These are phyloP conservation scores for Rhynchosporium graminicola DNA, from an alignment of 2,329 filamentous ascomycete species.

Conservation along the genomic window DNA sequence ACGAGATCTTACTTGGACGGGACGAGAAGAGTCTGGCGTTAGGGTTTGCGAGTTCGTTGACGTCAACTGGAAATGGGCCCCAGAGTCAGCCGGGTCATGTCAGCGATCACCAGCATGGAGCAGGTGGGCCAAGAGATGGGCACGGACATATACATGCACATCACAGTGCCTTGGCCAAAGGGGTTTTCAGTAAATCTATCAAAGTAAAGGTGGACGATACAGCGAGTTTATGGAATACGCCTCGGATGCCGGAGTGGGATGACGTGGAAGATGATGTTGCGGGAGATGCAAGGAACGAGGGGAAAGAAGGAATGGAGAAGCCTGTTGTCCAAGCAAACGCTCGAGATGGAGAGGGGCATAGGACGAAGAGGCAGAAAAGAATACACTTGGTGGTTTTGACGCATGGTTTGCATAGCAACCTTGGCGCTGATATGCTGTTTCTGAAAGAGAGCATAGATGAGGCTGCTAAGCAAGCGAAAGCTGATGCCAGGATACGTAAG, in stretches of 20 bases:
- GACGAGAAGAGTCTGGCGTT: constrained; percentile 81
- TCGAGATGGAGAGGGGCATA: constrained; percentile 30
- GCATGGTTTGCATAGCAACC: constrained; percentile 92
- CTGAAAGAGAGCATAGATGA: constrained; percentile 96
- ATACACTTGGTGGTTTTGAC: constrained; percentile 91
- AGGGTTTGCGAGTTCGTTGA: constrained; percentile 43
- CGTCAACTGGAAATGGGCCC: constrained; percentile 47
- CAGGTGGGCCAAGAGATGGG: constrained; percentile 53
- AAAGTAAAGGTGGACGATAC: constrained; percentile 84
- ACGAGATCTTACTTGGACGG: constrained; percentile 81
- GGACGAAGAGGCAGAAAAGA: constrained; percentile 65
- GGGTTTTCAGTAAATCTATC: constrained; percentile 83
- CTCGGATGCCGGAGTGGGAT: constrained; percentile 70
- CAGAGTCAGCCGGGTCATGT: constrained; percentile 63
- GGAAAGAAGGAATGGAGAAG: constrained; percentile 31
- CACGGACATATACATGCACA: constrained; percentile 37
- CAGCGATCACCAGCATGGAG: constrained; percentile 71
- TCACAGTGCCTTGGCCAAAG: constrained; percentile 65
- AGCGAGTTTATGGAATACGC: constrained; percentile 88
- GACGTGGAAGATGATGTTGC: constrained; percentile 19
- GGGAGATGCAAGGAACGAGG: constrained; percentile 32
- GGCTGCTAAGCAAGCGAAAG: constrained; percentile 71
- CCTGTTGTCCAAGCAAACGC: constrained; percentile 26
- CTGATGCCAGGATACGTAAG: constrained; percentile 65
- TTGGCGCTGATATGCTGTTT: constrained; percentile 94